Conservation (phyloP, 139 green algal species). For the Volvox reticuliferus region DNA sequence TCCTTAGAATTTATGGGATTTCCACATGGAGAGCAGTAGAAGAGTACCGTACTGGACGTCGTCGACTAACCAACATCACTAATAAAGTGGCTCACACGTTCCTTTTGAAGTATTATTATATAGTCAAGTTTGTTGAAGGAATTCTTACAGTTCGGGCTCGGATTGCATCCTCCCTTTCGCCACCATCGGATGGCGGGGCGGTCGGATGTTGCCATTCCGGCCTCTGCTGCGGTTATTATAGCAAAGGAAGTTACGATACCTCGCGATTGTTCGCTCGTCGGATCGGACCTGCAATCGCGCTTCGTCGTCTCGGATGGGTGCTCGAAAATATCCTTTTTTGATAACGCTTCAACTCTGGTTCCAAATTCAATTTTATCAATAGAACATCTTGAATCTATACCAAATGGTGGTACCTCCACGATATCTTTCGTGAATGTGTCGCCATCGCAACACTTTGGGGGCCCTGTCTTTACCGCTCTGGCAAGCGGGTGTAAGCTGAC, state of each 20-base stretch:
- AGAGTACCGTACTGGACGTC: no score
- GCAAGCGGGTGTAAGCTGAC: neutral
- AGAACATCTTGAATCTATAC: no score
- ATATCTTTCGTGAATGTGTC: conserved; percentile 17
- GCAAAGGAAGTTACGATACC: neutral
- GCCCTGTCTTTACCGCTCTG: neutral
- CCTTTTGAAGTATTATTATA: no score
- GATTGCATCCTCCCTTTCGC: neutral
- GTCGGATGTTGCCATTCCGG: neutral
- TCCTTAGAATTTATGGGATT: no score
- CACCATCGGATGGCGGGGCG: neutral
- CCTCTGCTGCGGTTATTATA: neutral
- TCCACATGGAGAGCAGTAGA: no score
- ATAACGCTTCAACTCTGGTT: neutral
- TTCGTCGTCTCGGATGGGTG: conserved; percentile 1
- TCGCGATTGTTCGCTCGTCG: neutral
- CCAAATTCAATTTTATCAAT: no score
- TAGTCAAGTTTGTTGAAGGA: no score
- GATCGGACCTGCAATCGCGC: neutral
- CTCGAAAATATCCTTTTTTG: neutral
- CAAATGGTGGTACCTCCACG: neutral
- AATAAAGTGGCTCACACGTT: no score
- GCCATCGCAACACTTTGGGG: neutral
- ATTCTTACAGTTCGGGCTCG: no score
- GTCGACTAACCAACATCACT: no score